Percentiles rank a stretch among this genome's conserved stretches.
phyloP scores from a whole-genome alignment of 2,329 filamentous ascomycete genomes.

The Fusarium pseudocircinatum region DNA sequence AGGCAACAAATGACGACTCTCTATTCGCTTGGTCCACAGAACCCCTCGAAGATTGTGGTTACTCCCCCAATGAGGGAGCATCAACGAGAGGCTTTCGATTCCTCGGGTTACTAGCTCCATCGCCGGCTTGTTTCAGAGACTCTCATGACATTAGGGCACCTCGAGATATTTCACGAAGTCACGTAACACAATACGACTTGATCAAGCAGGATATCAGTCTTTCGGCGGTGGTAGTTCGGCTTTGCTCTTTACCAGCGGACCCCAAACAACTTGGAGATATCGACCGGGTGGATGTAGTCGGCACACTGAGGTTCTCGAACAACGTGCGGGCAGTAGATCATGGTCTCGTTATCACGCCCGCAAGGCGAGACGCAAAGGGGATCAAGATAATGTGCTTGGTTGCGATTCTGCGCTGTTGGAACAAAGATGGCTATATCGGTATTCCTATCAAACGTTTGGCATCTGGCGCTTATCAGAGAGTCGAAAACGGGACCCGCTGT shows the following conservation, averaged over 20 bases:
- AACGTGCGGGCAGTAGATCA: conserved; percentile 7
- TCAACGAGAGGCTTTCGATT: background rate
- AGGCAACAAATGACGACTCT: conserved; percentile 10
- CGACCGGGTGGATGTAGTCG: conserved; percentile 1
- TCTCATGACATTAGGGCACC: conserved; percentile 3
- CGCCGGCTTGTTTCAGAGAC: conserved; percentile 4
- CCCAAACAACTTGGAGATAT: background rate
- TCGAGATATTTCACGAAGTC: background rate
- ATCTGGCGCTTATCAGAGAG: background rate
- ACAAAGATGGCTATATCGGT: conserved; percentile 9
- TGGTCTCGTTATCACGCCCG: background rate
- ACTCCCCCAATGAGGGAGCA: background rate
- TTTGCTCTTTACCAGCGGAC: background rate
- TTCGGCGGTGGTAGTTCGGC: background rate
- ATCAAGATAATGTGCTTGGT: conserved; percentile 14
- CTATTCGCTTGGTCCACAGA: conserved; percentile 17
- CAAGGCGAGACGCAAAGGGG: conserved; percentile 3
- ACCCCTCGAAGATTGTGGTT: background rate
- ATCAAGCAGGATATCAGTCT: conserved; percentile 5
- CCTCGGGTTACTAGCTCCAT: background rate
- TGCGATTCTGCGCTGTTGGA: conserved; percentile 2
- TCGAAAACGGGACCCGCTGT: conserved; percentile 6
- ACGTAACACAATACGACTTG: background rate
- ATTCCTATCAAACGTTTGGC: conserved; percentile 12
- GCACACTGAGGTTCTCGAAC: background rate